These are phyloP conservation scores for Phytophthora foliorum DNA, from an alignment of 352 stramenopile genomes.

Conservation along the genomic window DNA sequence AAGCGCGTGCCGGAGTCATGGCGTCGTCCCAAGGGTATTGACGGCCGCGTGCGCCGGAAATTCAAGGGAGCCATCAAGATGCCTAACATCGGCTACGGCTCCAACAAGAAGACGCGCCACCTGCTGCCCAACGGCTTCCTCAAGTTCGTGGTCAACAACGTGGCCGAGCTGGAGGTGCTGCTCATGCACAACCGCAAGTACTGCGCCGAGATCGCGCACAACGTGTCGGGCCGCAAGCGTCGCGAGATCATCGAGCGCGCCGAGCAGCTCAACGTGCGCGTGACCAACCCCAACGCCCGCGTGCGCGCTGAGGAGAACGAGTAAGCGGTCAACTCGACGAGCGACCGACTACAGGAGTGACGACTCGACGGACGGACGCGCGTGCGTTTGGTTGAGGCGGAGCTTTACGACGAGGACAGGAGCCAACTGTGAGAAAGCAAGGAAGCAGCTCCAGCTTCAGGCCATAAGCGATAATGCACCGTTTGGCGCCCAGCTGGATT, in stretches of 20 bases:
- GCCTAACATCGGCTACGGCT: conserved; percentile 99
- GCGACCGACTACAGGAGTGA: conserved; percentile 34
- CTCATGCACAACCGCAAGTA: conserved; percentile 98
- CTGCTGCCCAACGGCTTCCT: conserved; percentile 99
- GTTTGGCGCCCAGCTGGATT: conserved; percentile 54
- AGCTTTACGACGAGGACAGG: conserved; percentile 49
- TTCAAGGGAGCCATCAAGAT: conserved; percentile 99
- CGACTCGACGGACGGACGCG: conserved; percentile 23
- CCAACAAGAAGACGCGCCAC: conserved; percentile 99
- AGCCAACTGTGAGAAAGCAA: conserved; percentile 56
- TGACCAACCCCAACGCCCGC: conserved; percentile 98
- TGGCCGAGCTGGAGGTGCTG: conserved; percentile 98
- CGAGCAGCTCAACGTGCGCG: conserved; percentile 98
- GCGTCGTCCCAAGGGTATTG: conserved; percentile 99
- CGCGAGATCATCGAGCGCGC: conserved; percentile 98
- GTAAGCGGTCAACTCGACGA: conserved; percentile 67
- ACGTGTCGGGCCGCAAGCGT: conserved; percentile 97
- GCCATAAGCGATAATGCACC: conserved; percentile 55
- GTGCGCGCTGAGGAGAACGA: conserved; percentile 97
- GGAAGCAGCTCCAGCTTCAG: conserved; percentile 44
- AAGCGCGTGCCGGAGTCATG: conserved; percentile 97
- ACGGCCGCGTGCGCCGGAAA: conserved; percentile 98
- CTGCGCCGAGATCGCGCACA: conserved; percentile 98
- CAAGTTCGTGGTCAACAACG: conserved; percentile 99
- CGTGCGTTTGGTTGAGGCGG: conserved; percentile 24